phyloP scores from a whole-genome alignment of 306 rosid species.

The Erythrophleum fordii region DNA sequence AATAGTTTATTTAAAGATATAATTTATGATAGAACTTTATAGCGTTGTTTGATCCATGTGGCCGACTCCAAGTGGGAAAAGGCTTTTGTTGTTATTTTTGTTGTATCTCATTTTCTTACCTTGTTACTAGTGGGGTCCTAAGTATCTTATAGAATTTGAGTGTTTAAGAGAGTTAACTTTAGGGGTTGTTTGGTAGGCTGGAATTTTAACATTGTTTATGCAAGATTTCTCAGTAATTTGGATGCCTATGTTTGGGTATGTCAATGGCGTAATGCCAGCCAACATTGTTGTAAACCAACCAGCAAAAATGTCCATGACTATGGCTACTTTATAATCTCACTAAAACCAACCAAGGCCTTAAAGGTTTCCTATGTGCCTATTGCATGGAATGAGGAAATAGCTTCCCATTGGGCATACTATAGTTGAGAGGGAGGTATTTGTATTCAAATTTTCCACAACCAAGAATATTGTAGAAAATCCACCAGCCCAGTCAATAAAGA shows the following conservation, averaged over 20 bases:
- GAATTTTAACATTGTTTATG: not conserved
- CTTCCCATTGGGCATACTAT: not conserved
- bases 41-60: too few species aligned
- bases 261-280: not conserved
- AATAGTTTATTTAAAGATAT: too few species aligned
- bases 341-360: not conserved
- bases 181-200: not conserved
- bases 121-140: not conserved
- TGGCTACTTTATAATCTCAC: not conserved
- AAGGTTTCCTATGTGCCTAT: not conserved
- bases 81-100: too few species aligned
- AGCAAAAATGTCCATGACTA: not conserved
- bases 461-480: not conserved
- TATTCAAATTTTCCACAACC: not conserved
- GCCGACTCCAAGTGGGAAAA: too few species aligned
- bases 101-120: constrained; percentile 26
- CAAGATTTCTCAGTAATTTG: not conserved
- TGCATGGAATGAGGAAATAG: not conserved
- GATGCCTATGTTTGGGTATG: not conserved
- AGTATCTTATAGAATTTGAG: not conserved
- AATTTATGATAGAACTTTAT: too few species aligned
- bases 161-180: not conserved
- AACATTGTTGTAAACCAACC: not conserved
- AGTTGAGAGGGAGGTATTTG: not conserved
- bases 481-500: not conserved